Percentiles rank a stretch among this genome's conserved stretches.
Conservation (phyloP, 2,329 filamentous ascomycete species). For the Herpotrichia juniperi region DNA sequence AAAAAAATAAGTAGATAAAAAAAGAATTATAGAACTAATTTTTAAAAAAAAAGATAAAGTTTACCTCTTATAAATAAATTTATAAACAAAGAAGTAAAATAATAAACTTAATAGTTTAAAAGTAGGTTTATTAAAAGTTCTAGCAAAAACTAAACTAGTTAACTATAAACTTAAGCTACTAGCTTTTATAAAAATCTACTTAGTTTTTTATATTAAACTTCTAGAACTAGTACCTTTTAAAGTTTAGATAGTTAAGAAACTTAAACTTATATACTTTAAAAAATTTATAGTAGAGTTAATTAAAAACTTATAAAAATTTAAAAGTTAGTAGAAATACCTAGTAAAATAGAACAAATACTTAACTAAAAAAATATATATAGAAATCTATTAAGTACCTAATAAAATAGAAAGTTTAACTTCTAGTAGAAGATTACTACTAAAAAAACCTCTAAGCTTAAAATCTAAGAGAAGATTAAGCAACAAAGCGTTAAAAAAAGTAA, state of each 20-base stretch:
- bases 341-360: slow-evolving; percentile 7
- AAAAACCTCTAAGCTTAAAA: no score
- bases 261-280: no score
- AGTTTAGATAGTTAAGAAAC: no score
- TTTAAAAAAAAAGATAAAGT: slow-evolving; percentile 6
- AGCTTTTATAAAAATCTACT: not conserved
- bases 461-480: no score
- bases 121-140: slow-evolving; percentile 1
- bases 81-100: not conserved
- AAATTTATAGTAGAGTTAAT: not conserved
- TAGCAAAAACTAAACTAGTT: not conserved
- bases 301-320: slow-evolving; percentile 2
- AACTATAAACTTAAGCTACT: slow-evolving; percentile 2
- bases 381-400: slow-evolving; percentile 1
- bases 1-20: slow-evolving; percentile 1
- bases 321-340: slow-evolving; percentile 9
- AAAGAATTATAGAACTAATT: slow-evolving; percentile 11
- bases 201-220: not conserved
- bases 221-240: no score
- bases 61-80: slow-evolving; percentile 3
- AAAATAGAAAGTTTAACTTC: no score
- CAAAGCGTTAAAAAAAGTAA: no score
- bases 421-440: no score
- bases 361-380: slow-evolving; percentile 3
- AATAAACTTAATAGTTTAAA: slow-evolving; percentile 1